phyloP scores from a whole-genome alignment of 257 asterid genomes.

The Ajuga chamaepitys region DNA sequence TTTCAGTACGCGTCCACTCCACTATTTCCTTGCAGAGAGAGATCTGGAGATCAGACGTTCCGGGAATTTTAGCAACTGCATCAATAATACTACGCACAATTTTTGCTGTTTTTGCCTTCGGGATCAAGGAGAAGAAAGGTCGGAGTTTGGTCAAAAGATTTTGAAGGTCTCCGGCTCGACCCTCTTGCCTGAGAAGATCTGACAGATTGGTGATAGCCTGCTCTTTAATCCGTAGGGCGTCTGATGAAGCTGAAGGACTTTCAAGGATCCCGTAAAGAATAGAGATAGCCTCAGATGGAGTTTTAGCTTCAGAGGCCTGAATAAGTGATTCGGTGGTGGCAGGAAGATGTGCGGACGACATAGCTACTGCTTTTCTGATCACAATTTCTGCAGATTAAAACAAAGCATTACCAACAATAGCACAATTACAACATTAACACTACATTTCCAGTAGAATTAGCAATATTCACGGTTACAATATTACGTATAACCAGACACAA shows the following conservation, averaged over 20 bases:
- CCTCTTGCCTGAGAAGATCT: constrained; percentile 49
- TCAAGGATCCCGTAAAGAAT: constrained; percentile 42
- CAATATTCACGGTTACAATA: too few species aligned
- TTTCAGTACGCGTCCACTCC: constrained; percentile 54
- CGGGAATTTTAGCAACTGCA: constrained; percentile 55
- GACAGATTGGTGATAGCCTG: constrained; percentile 45
- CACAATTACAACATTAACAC: too few species aligned
- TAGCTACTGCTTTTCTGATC: constrained; percentile 15
- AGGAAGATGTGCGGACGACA: constrained; percentile 36
- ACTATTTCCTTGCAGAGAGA: constrained; percentile 63
- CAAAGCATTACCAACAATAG: not conserved
- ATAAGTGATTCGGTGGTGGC: constrained; percentile 44
- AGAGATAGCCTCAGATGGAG: constrained; percentile 47
- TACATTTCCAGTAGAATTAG: not conserved
- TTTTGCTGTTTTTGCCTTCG: constrained; percentile 69
- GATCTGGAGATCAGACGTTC: constrained; percentile 51
- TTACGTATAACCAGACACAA: too few species aligned
- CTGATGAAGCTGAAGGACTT: constrained; percentile 47
- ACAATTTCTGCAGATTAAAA: constrained; percentile 23
- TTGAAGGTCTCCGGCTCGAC: constrained; percentile 45
- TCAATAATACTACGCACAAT: constrained; percentile 48
- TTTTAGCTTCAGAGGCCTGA: constrained; percentile 39
- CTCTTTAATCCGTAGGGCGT: constrained; percentile 49
- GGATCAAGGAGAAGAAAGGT: constrained; percentile 56
- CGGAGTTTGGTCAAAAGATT: constrained; percentile 36